A percentile compares a stretch with the other conserved stretches of the same genome.
Evolutionary conservation across 1,139 yeast genomes (phyloP).

Genomic region (Debaryomyces sp.): DNA sequence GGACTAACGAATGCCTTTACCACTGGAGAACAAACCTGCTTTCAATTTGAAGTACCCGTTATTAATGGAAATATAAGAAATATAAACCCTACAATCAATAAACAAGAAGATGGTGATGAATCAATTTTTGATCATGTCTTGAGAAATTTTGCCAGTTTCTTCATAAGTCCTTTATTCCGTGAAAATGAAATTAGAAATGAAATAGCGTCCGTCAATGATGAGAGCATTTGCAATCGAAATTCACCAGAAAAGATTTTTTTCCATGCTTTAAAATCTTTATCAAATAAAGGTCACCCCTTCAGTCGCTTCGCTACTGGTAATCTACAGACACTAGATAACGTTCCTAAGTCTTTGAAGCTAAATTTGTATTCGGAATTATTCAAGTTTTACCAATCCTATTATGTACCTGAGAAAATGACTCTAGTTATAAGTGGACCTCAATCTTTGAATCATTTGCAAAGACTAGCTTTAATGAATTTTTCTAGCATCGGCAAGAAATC

Average conservation of each 20-base stretch:
- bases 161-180: conserved; percentile 53
- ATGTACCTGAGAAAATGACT: conserved; percentile 46
- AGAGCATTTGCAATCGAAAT: conserved; percentile 55
- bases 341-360: conserved; percentile 15
- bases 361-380: conserved; percentile 25
- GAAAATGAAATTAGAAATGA: conserved; percentile 49
- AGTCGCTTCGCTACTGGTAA: conserved; percentile 52
- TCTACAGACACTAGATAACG: conserved; percentile 27
- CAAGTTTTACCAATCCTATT: conserved; percentile 33
- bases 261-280: conserved; percentile 57
- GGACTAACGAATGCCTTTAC: conserved; percentile 70
- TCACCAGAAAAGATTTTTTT: conserved; percentile 49
- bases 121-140: conserved; percentile 48
- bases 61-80: conserved; percentile 18
- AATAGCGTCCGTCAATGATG: conserved; percentile 61
- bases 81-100: neutral
- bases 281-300: conserved; percentile 46
- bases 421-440: conserved; percentile 66
- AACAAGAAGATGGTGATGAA: conserved; percentile 13
- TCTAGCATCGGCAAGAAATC: conserved; percentile 20
- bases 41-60: conserved; percentile 60
- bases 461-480: conserved; percentile 49
- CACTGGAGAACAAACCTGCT: conserved; percentile 63
- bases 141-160: conserved; percentile 53
- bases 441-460: conserved; percentile 57